Base-by-base conservation (phyloP, 805 yeast species). In the Komagataella pseudopastoris region DNA sequence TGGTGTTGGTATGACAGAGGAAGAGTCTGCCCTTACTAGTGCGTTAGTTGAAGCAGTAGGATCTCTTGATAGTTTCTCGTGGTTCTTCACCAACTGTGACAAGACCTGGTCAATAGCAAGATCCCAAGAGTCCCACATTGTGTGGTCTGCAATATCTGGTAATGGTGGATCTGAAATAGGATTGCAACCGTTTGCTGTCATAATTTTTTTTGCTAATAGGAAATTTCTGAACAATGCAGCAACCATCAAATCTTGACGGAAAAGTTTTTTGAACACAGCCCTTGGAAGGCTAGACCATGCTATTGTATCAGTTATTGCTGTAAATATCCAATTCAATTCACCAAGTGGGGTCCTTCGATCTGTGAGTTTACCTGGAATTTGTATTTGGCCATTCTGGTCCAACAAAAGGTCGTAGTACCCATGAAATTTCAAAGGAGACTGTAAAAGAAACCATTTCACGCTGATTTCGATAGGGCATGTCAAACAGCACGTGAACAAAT, bases 71-170 rank as follows among this genome's bases (percentile, higher is more conserved):
- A 46, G 47, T 2, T 58, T 56, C 22, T 63, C 67, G 49, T 63
- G 64, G 47, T 56, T 63, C 45, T 76, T 76, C 50, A 85, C 72
- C 46, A 85, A 65, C 59, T 85, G 89, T 2, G 87, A 79, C 47
- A 93, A 70, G 3, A 95, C 95, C 62, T 93, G 97, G 63, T 93
- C 98, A 45, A 93, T 83, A 0, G 99, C 97, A 55, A 93, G 71
- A 62, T 93, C 98, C 98, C 99, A 93, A 0, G 96, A 83, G 53
- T 88, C 93, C 99, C 99, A 93, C 87, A 93, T 83, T 4, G 95
- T 81, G 62, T 93, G 97, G 55, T 78, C 77, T 48, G 86, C 80
- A 5, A 83, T 78, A 51, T 88, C 93, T 0, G 99, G 98, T 44
- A 93, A 69, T 7, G 86, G 88, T 1, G 99, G 99, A 56, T 88